Conservation (phyloP, 75 land plant genomes). For the Cupressus sempervirens region DNA sequence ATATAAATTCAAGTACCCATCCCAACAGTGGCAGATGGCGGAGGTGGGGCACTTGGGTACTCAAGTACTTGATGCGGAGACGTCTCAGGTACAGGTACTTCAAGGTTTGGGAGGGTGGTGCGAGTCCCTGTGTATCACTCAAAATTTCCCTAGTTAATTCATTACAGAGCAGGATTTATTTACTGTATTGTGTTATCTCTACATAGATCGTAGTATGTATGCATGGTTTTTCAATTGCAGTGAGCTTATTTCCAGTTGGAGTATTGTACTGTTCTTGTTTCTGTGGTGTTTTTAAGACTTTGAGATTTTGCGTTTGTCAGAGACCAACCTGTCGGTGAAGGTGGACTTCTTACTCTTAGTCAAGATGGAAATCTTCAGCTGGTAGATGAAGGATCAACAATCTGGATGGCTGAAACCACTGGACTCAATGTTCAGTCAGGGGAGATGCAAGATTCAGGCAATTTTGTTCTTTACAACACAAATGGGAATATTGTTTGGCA, state of each 20-base stretch:
- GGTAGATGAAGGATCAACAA: constrained; percentile 18
- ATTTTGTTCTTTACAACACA: constrained; percentile 29
- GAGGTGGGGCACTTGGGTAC: no score
- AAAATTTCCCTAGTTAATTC: background rate
- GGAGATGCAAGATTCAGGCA: constrained; percentile 40
- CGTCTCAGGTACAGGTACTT: no score
- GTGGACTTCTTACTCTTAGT: constrained; percentile 32
- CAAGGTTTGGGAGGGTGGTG: no score
- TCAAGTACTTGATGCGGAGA: no score
- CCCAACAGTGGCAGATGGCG: no score
- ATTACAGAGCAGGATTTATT: background rate
- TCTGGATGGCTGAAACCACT: constrained; percentile 47
- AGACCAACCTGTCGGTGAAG: constrained; percentile 26
- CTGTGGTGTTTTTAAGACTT: background rate
- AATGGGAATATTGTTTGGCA: constrained; percentile 14
- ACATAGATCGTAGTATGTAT: background rate
- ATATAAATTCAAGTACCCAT: no score
- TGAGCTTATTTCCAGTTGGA: background rate
- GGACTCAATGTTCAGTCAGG: constrained; percentile 18
- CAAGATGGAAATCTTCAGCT: constrained; percentile 38
- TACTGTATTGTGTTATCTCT: background rate
- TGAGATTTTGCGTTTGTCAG: constrained; percentile 4
- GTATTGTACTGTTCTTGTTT: constrained; percentile 1
- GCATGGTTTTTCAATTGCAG: background rate
- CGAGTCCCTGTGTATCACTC: no score